These are phyloP conservation scores for Tilletiopsis washingtonensis DNA, from an alignment of 1,284 basidiomycete species.

Conservation along the genomic window DNA sequence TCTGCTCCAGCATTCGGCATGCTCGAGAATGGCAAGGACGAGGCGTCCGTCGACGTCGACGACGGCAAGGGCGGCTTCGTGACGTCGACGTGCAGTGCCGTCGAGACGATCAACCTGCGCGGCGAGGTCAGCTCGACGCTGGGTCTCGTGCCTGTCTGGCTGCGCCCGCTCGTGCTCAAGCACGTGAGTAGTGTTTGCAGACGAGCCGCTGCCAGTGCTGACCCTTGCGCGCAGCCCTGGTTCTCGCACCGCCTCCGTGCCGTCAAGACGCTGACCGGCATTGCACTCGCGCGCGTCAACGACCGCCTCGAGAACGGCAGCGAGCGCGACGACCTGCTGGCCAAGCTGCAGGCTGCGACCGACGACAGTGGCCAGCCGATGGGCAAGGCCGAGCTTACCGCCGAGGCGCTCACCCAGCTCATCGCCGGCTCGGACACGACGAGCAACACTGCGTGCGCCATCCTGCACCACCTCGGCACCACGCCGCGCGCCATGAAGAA, in stretches of 20 bases:
- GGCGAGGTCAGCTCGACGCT: slow-evolving; percentile 79
- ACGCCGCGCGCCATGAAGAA: slow-evolving; percentile 62
- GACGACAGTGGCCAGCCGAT: slow-evolving; percentile 72
- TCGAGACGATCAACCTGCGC: slow-evolving; percentile 77
- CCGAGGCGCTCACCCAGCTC: slow-evolving; percentile 71
- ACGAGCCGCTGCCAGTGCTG: too few species aligned
- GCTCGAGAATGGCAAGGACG: slow-evolving; percentile 67
- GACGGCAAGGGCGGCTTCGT: slow-evolving; percentile 50
- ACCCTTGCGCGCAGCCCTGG: too few species aligned
- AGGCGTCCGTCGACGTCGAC: slow-evolving; percentile 55
- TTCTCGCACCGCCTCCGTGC: slow-evolving; percentile 63
- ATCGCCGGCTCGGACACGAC: slow-evolving; percentile 56
- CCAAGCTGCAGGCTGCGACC: slow-evolving; percentile 66
- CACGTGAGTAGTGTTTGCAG: slow-evolving; percentile 5
- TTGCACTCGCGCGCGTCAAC: slow-evolving; percentile 69
- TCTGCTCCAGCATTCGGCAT: slow-evolving; percentile 69
- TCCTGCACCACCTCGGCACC: slow-evolving; percentile 69
- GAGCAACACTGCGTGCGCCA: slow-evolving; percentile 48
- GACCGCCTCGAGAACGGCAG: slow-evolving; percentile 58
- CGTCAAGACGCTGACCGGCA: slow-evolving; percentile 57
- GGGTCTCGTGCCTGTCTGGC: slow-evolving; percentile 65
- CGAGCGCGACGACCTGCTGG: slow-evolving; percentile 65
- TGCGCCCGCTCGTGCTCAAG: slow-evolving; percentile 24
- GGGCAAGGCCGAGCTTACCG: slow-evolving; percentile 71
- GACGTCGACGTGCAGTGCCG: slow-evolving; percentile 62